Evolutionary conservation across 805 yeast genomes (phyloP).

Genomic region (Pichia cabralensis): DNA sequence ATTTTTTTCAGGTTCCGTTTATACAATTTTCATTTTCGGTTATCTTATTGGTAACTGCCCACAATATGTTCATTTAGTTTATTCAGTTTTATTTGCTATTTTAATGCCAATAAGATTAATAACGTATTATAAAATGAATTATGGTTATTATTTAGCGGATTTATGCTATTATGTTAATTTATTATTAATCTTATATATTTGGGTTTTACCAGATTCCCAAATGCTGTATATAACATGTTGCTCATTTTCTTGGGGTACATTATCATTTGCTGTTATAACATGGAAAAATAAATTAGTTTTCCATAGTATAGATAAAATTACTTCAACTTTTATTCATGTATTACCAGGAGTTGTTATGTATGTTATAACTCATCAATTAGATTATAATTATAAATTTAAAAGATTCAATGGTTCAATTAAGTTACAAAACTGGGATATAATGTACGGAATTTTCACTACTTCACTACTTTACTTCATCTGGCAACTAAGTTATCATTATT

Average conservation of each 20-base stretch:
- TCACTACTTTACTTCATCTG: slow-evolving; percentile 76
- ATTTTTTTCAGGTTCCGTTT: slow-evolving; percentile 68
- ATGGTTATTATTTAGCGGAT: slow-evolving; percentile 85
- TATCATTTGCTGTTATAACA: slow-evolving; percentile 87
- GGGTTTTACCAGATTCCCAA: slow-evolving; percentile 72
- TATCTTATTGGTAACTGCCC: slow-evolving; percentile 72
- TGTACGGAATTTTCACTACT: slow-evolving; percentile 65
- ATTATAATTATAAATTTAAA: slow-evolving; percentile 33
- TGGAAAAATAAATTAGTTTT: slow-evolving; percentile 92
- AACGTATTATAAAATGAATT: slow-evolving; percentile 69
- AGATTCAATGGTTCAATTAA: slow-evolving; percentile 78
- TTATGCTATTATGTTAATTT: slow-evolving; percentile 85
- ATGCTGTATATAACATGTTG: slow-evolving; percentile 74
- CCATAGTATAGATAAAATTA: slow-evolving; percentile 86
- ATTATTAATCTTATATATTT: slow-evolving; percentile 57
- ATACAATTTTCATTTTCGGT: slow-evolving; percentile 62
- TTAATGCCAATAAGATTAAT: slow-evolving; percentile 80
- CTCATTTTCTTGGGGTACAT: slow-evolving; percentile 79
- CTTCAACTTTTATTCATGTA: slow-evolving; percentile 83
- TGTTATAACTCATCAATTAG: slow-evolving; percentile 73
- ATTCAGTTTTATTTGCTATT: slow-evolving; percentile 48
- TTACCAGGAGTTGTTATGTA: slow-evolving; percentile 85
- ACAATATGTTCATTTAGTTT: slow-evolving; percentile 62
- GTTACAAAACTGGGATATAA: slow-evolving; percentile 60
- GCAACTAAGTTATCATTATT: slow-evolving; percentile 87